Evolutionary conservation across 2,329 filamentous ascomycete species (phyloP), one percentile per base, ranked within the genome.

Genomic region (Penicillium olsonii): DNA sequence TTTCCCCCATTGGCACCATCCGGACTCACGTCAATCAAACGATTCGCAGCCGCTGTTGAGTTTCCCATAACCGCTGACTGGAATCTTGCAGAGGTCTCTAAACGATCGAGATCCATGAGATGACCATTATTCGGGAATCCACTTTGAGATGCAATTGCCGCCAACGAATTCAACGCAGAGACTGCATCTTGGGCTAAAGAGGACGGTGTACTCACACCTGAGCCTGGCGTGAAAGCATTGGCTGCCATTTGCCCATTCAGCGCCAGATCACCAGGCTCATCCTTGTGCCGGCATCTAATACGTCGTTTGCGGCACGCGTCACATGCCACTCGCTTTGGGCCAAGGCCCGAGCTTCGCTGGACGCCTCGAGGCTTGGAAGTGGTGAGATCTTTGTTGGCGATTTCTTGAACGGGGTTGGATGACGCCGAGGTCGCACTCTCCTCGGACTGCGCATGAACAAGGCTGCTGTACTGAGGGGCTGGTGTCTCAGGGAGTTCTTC

Each of bases 241-340:
- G 65, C 54, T 20, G 65, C 38, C 44, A 64, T 57, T 34, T 65
- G 61, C 20, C 67, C 64, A 11, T 57, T 60, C 17, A 66, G 50
- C 12, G 59, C 45, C 24, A 57, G 46, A 39, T 68, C 66, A 43
- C 54, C 61, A 22, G 68, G 73, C 47, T 81, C 75, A 51, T 83
- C 81, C 62, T 84, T 84, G 68, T 85, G 83, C 56, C 83, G 83
- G 68, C 83, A 85, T 49, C 80, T 75, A 52, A 85, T 84, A 42
- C 82, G 76, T 48, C 82, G 78, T 64, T 81, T 82, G 33, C 83
- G 76, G 67, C 83, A 85, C 17, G 79, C 76, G 70, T 84, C 83
- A 66, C 83, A 85, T 29, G 83, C 83, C 52, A 84, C 71, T 5
- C 72, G 64, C 66, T 84, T 83, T 17, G 82, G 82, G 10, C 82